phyloP scores from a whole-genome alignment of 2,329 filamentous ascomycete genomes.

The Alternaria consortialis region DNA sequence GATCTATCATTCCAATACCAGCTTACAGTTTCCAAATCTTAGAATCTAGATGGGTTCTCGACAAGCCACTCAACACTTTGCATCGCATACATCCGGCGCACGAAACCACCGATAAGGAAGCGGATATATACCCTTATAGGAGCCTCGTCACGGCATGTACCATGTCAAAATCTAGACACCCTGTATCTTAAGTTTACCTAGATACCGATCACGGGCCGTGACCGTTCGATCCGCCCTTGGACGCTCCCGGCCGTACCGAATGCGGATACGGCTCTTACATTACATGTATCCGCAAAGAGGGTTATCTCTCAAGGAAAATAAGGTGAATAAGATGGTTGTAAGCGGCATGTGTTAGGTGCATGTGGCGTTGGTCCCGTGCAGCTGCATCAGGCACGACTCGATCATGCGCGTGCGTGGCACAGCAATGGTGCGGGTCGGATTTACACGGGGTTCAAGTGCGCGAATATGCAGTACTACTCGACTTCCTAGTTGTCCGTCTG shows the following conservation, averaged over 20 bases:
- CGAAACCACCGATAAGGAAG: constrained; percentile 16
- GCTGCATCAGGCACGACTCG: constrained; percentile 7
- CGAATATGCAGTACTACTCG: constrained; percentile 3
- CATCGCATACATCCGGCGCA: constrained; percentile 6
- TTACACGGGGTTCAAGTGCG: constrained; percentile 10
- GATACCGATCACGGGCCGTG: constrained; percentile 29
- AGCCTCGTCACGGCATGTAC: not conserved
- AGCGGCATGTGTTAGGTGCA: not conserved
- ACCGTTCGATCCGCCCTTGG: constrained; percentile 24
- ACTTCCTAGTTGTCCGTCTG: not conserved
- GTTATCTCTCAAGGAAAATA: not conserved
- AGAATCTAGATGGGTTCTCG: not conserved
- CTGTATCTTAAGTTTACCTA: constrained; percentile 1
- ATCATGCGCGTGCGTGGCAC: constrained; percentile 13
- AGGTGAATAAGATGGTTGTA: not conserved
- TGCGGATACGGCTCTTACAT: constrained; percentile 14
- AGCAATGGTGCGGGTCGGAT: constrained; percentile 4
- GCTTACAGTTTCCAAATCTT: not conserved
- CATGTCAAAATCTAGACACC: constrained; percentile 1
- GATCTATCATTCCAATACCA: not conserved
- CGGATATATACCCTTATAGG: not conserved
- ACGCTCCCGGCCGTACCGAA: constrained; percentile 22
- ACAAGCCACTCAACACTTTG: not conserved
- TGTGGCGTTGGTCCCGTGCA: not conserved
- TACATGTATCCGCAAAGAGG: not conserved